A percentile compares a stretch with the other conserved stretches of the same genome.
Conservation (phyloP, 1,139 yeast genomes). For the Geotrichum bryndzae region DNA sequence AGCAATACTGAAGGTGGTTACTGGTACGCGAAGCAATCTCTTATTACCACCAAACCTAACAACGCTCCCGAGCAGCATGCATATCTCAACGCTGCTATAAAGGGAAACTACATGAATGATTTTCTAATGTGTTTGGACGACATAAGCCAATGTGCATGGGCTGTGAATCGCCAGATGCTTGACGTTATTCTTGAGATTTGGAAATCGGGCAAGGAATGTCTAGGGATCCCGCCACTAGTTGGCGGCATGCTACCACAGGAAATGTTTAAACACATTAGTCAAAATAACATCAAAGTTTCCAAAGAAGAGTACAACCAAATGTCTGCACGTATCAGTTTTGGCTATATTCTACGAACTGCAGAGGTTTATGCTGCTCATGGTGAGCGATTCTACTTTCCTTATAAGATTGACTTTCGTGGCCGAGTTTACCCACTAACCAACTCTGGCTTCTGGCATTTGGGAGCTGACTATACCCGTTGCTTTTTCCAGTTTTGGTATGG, state of each 20-base stretch:
- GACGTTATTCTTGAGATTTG: conserved; percentile 63
- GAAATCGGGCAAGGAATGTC: conserved; percentile 66
- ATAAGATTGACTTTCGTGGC: conserved; percentile 78
- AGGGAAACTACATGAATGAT: conserved; percentile 51
- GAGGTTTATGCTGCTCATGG: conserved; percentile 50
- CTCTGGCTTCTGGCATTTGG: conserved; percentile 55
- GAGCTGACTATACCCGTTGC: conserved; percentile 59
- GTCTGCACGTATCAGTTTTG: conserved; percentile 41
- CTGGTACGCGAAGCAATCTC: conserved; percentile 48
- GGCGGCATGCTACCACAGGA: conserved; percentile 48
- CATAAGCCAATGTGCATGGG: conserved; percentile 83
- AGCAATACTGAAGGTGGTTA: conserved; percentile 72
- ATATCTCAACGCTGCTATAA: conserved; percentile 70
- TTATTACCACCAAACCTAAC: conserved; percentile 51
- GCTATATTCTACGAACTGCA: conserved; percentile 70
- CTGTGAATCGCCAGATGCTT: conserved; percentile 63
- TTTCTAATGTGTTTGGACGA: conserved; percentile 74
- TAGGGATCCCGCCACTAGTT: conserved; percentile 68
- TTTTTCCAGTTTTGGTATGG: conserved; percentile 63
- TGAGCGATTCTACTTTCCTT: conserved; percentile 79
- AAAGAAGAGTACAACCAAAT: conserved; percentile 53
- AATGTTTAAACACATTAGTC: conserved; percentile 47
- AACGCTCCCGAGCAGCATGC: conserved; percentile 80
- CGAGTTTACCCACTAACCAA: conserved; percentile 73
- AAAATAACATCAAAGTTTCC: conserved; percentile 53